Evolutionary conservation across 495 filamentous ascomycete species (phyloP).

Genomic region (Aspergillus incahuasiensis): DNA sequence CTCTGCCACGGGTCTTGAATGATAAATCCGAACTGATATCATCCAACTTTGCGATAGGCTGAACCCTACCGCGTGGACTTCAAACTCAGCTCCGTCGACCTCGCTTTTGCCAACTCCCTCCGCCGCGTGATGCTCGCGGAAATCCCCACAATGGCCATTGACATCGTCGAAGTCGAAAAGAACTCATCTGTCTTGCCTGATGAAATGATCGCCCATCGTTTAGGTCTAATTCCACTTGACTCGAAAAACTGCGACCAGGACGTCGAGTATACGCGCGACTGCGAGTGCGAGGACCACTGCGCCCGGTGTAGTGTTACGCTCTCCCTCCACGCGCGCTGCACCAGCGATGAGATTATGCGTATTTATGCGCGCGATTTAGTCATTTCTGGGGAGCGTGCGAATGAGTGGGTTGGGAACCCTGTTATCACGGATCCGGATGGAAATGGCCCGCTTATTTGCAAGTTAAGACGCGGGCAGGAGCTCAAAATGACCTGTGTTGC

Average conservation of each 20-base stretch:
- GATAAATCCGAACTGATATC: background rate
- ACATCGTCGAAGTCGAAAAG: slow-evolving; percentile 84
- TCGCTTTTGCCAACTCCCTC: slow-evolving; percentile 90
- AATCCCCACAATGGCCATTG: slow-evolving; percentile 91
- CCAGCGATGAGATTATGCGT: slow-evolving; percentile 74
- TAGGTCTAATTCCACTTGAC: slow-evolving; percentile 86
- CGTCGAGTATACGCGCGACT: slow-evolving; percentile 87
- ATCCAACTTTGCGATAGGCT: slow-evolving; percentile 38
- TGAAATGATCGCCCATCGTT: slow-evolving; percentile 89
- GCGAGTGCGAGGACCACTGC: slow-evolving; percentile 91
- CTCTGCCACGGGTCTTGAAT: slow-evolving; percentile 7
- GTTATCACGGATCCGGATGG: slow-evolving; percentile 78
- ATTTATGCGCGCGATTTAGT: slow-evolving; percentile 86
- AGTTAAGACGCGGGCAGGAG: slow-evolving; percentile 83
- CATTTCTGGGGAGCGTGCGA: slow-evolving; percentile 54
- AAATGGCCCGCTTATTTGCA: slow-evolving; percentile 77
- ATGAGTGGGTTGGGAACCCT: slow-evolving; percentile 76
- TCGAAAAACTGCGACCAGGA: slow-evolving; percentile 76
- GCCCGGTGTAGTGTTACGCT: slow-evolving; percentile 83
- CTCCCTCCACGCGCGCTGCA: slow-evolving; percentile 76
- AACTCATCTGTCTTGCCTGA: slow-evolving; percentile 95
- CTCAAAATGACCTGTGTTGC: slow-evolving; percentile 85
- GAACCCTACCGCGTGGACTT: slow-evolving; percentile 72
- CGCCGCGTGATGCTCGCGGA: slow-evolving; percentile 91
- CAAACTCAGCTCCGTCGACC: slow-evolving; percentile 70